Evolutionary conservation across 345 rosid genomes (phyloP).

Genomic region (Lepidium sativum): DNA sequence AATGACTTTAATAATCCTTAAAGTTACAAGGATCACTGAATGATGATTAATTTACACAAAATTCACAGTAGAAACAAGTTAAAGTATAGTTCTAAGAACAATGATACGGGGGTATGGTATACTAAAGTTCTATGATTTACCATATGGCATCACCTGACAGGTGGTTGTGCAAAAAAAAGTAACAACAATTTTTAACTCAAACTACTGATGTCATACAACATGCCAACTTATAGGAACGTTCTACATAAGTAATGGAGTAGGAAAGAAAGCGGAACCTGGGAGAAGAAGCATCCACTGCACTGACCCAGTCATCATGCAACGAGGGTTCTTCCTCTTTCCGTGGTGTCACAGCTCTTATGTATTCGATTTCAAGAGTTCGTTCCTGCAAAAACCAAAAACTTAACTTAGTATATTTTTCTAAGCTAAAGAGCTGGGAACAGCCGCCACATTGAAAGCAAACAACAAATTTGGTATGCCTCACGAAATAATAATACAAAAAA

Average conservation of each 20-base stretch:
- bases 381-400: slow-evolving; percentile 45
- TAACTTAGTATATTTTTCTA: background rate
- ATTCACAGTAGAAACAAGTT: background rate
- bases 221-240: background rate
- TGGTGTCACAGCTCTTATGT: slow-evolving; percentile 77
- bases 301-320: slow-evolving; percentile 96
- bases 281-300: slow-evolving; percentile 76
- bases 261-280: slow-evolving; percentile 35
- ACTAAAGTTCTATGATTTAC: background rate
- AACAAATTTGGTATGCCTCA: background rate
- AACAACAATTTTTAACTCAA: background rate
- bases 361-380: slow-evolving; percentile 81
- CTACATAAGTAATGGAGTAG: background rate
- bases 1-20: background rate
- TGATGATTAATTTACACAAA: background rate
- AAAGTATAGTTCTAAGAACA: background rate
- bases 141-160: background rate
- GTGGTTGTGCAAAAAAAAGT: background rate
- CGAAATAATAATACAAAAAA: background rate
- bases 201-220: background rate
- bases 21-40: background rate
- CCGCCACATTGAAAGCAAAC: background rate
- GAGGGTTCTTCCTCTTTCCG: slow-evolving; percentile 73
- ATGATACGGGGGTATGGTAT: background rate
- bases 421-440: background rate